Evolutionary conservation across 1,139 yeast species (phyloP), one percentile per base, ranked within the genome.

Genomic region (Lodderomyces elongisporus): DNA sequence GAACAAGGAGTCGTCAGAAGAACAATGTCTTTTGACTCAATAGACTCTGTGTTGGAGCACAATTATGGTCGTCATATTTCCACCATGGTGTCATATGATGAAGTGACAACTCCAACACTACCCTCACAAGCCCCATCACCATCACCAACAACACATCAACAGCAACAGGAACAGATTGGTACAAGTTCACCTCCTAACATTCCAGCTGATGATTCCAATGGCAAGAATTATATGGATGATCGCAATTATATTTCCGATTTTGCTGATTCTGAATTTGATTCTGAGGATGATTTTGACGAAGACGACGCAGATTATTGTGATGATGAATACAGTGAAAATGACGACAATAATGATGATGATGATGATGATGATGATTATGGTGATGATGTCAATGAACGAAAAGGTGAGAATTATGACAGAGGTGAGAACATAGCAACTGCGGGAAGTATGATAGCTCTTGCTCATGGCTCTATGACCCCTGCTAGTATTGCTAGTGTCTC

Each of bases 201-300:
- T 18, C 22, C 10, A 10, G 10, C 7, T 10, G 10, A 18, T 18
- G 7, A 18, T 18, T 46, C 33, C 14, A 29, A 31, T n/a, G 27
- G 25, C 21, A 32, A 33, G 40, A 29, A 45, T n/a, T n/a, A n/a
- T n/a, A n/a, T n/a, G n/a, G n/a, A n/a, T n/a, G n/a, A n/a, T n/a
- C 55, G 6, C 53, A 54, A 17, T 36, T 40, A 3, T 57, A 45
- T 41, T 34, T 67, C 62, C 24, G 71, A 65, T 30, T 62, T 61
- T 46, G 73, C 73, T 3, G 74, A 66, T 44, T 62, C 68, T 4
- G 73, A 66, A 45, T 58, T 52, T 40, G 66, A 60, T 34, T 54
- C 61, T 2, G 58, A 55, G 34, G 61, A 49, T 31, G 42, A 44
- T 33, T 44, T 41, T 21, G 46, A 41, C 26, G 58, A 54, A 31